A percentile compares a stretch with the other conserved stretches of the same genome.
Conservation (phyloP, 163 green algal genomes). For the Scenedesmus sp. region DNA sequence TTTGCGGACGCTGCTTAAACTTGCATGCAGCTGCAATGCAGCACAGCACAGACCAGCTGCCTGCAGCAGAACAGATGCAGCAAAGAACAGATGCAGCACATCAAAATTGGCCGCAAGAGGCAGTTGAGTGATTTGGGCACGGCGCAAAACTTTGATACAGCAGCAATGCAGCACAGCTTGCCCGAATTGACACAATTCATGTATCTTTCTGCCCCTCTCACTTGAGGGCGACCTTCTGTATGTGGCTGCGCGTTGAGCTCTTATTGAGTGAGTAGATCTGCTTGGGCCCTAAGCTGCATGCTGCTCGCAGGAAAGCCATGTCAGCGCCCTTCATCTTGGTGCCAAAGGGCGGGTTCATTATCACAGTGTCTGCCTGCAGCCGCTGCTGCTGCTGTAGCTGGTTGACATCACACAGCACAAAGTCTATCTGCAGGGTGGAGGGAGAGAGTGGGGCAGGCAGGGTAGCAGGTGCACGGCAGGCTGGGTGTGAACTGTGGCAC, state of each 20-base stretch:
- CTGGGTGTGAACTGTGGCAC: no score
- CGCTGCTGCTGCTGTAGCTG: conserved; percentile 49
- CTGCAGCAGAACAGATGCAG: background rate
- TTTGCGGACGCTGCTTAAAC: no score
- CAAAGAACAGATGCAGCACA: background rate
- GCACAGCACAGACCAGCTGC: background rate
- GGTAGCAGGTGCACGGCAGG: no score
- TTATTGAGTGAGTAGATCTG: conserved; percentile 96
- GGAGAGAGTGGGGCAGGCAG: no score
- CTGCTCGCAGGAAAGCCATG: conserved; percentile 89
- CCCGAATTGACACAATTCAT: background rate
- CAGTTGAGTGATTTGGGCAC: no score
- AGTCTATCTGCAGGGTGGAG: conserved; percentile 73
- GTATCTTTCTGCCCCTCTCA: conserved; percentile 47
- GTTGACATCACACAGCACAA: conserved; percentile 72
- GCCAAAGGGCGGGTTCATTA: conserved; percentile 98
- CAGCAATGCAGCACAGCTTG: background rate
- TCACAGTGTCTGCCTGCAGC: conserved; percentile 79
- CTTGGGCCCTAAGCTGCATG: conserved; percentile 59
- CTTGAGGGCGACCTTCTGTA: conserved; percentile 78
- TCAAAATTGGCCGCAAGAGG: background rate
- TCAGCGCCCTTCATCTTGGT: conserved; percentile 91
- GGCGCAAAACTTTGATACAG: background rate
- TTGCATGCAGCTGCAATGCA: background rate
- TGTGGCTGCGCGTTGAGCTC: conserved; percentile 78